Evolutionary conservation across 352 stramenopile genomes (phyloP).

Genomic region (Phytophthora capsici): DNA sequence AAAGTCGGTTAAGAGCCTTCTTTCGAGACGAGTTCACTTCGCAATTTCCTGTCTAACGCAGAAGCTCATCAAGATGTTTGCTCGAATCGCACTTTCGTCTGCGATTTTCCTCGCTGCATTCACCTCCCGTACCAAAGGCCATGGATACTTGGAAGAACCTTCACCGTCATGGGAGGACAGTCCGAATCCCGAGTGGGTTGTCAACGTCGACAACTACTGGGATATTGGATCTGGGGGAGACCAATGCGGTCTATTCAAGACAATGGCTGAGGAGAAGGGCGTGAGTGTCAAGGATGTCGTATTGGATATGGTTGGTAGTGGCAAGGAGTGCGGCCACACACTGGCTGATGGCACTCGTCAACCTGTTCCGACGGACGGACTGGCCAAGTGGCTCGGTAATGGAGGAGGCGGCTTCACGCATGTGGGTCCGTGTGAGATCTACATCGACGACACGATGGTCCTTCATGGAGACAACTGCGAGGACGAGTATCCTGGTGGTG

Average conservation of each 20-base stretch:
- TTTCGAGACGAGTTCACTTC: constrained; percentile 6
- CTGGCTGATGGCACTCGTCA: constrained; percentile 20
- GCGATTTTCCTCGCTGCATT: constrained; percentile 1
- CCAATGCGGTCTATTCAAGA: constrained; percentile 30
- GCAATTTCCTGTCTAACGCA: constrained; percentile 1
- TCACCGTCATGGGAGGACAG: constrained; percentile 12
- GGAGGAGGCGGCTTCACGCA: constrained; percentile 39
- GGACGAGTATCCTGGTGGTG: constrained; percentile 32
- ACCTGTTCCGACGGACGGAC: constrained; percentile 33
- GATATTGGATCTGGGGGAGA: constrained; percentile 28
- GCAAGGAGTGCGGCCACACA: constrained; percentile 35
- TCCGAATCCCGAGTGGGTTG: constrained; percentile 5
- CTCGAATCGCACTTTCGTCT: constrained; percentile 8
- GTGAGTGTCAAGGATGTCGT: constrained; percentile 38
- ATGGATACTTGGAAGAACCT: constrained; percentile 31
- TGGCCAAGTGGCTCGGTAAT: constrained; percentile 34
- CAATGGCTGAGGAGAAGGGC: constrained; percentile 22
- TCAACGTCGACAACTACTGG: constrained; percentile 31
- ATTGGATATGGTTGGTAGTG: constrained; percentile 23
- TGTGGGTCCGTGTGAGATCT: constrained; percentile 48
- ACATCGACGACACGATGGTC: constrained; percentile 46
- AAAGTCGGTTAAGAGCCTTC: not conserved
- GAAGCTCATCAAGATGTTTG: constrained; percentile 14
- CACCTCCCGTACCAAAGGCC: constrained; percentile 3
- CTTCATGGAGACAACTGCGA: constrained; percentile 48